Percentiles rank a stretch among this genome's conserved stretches.
Evolutionary conservation across 2,329 filamentous ascomycete species (phyloP).

Genomic region (Bimuria novae-zelandiae): DNA sequence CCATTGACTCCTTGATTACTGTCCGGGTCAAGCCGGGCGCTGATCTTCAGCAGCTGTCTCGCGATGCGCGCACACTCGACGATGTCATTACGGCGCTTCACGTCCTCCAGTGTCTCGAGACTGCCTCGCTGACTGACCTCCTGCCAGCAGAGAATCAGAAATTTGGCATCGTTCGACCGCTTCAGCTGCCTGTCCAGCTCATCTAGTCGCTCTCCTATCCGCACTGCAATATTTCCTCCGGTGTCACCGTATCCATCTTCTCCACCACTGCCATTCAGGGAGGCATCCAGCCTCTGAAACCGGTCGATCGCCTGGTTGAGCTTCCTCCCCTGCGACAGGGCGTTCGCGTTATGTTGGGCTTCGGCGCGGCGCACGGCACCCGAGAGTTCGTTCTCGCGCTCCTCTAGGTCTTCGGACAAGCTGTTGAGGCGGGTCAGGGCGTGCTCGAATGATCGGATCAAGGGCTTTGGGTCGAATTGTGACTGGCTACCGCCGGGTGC

Average conservation of each 20-base stretch:
- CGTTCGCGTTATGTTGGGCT: constrained; percentile 86
- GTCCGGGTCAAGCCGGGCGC: constrained; percentile 80
- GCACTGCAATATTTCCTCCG: constrained; percentile 87
- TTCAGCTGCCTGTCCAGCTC: constrained; percentile 91
- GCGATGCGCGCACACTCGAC: constrained; percentile 93
- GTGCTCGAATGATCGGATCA: constrained; percentile 92
- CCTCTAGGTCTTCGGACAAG: constrained; percentile 82
- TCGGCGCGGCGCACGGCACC: constrained; percentile 91
- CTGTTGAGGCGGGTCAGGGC: constrained; percentile 70
- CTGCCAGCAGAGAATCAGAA: constrained; percentile 94
- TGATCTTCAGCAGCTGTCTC: constrained; percentile 90
- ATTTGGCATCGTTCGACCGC: constrained; percentile 88
- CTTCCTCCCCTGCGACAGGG: constrained; percentile 84
- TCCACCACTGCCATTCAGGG: constrained; percentile 66
- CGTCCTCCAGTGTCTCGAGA: constrained; percentile 83
- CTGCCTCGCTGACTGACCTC: constrained; percentile 91
- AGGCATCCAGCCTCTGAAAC: constrained; percentile 87
- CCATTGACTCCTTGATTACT: constrained; percentile 55
- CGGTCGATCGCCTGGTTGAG: constrained; percentile 89
- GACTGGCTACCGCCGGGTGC: constrained; percentile 53
- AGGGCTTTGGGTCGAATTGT: constrained; percentile 89
- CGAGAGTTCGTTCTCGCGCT: constrained; percentile 86
- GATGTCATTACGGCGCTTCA: constrained; percentile 86
- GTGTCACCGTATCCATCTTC: constrained; percentile 59
- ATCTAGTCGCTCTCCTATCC: constrained; percentile 91